These are phyloP conservation scores for Penstemon newberryi DNA, from an alignment of 257 asterid genomes.

Conservation along the genomic window DNA sequence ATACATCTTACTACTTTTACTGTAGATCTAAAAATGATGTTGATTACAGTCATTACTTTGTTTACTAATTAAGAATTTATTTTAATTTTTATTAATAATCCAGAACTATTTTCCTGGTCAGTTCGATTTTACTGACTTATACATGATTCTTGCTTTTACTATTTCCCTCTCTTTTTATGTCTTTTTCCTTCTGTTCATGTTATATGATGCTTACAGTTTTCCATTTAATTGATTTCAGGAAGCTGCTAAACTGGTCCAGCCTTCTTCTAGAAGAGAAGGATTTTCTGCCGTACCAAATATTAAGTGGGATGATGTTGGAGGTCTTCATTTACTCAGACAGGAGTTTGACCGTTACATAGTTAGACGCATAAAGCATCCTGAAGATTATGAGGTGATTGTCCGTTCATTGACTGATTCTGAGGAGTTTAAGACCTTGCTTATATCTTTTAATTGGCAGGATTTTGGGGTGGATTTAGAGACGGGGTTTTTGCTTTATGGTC, in stretches of 20 bases:
- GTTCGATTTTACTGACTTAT: constrained; percentile 1
- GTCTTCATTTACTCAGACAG: constrained; percentile 58
- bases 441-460: constrained; percentile 44
- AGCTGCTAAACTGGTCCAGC: constrained; percentile 78
- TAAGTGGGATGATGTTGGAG: constrained; percentile 95
- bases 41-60: neutral
- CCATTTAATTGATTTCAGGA: constrained; percentile 48
- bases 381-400: constrained; percentile 56
- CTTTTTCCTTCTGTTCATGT: neutral
- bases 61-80: neutral
- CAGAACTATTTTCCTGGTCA: neutral
- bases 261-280: constrained; percentile 88
- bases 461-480: constrained; percentile 63
- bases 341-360: constrained; percentile 68
- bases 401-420: constrained; percentile 8
- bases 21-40: neutral
- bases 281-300: constrained; percentile 82
- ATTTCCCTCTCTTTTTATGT: neutral
- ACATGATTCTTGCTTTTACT: constrained; percentile 1
- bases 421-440: constrained; percentile 3
- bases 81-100: neutral
- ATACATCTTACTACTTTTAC: neutral
- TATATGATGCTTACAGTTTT: constrained; percentile 23
- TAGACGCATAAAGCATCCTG: constrained; percentile 69
- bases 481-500: constrained; percentile 93